Evolutionary conservation across 441 rosid species (phyloP), one percentile per base, ranked within the genome.

Genomic region (Erodium moschatum): DNA sequence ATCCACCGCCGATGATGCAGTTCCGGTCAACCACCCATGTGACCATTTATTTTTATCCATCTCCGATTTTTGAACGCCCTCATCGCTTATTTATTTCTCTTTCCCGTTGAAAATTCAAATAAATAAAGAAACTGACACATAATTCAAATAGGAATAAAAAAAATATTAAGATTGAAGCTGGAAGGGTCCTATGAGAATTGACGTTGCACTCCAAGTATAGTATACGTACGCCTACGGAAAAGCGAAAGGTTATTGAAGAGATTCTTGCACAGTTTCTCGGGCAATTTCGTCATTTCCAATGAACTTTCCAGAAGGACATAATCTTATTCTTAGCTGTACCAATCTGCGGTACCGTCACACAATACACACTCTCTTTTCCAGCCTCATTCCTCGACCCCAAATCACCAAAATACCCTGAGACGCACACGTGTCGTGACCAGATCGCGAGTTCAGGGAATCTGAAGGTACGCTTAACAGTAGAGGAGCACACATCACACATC

Each of bases 241-340:
- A 33, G 38, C 29, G 18, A 33, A n/a, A 58, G 69, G 74, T 21
- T 21, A 67, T 64, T 64, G n/a, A 0, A 13, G 73, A 35, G 69
- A 73, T 54, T 66, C 33, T 1, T 0, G 6, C 44, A 19, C 66
- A 42, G 33, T 63, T 73, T 46, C 10, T 0, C 11, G 18, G 80
- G 72, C 67, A 76, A 44, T 76, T 65, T 74, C 56, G 79, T 78
- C 82, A 72, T 48, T 68, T 68, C 29, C 0, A 4, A 19, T 18
- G 64, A 67, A 35, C 31, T 52, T 67, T 67, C 60, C 73, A 35
- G 77, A 72, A 67, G 42, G 73, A 0, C 24, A 56, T 15, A 40
- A 52, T 46, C 52, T 46, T 46, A 46, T 46, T 20, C 18, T 27
- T 35, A 70, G 52, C 73, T 70, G 65, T 16, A 71, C 16, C 63